Base-by-base conservation (phyloP, 108 stramenopile species). In the Nitzschia inconspicua region DNA sequence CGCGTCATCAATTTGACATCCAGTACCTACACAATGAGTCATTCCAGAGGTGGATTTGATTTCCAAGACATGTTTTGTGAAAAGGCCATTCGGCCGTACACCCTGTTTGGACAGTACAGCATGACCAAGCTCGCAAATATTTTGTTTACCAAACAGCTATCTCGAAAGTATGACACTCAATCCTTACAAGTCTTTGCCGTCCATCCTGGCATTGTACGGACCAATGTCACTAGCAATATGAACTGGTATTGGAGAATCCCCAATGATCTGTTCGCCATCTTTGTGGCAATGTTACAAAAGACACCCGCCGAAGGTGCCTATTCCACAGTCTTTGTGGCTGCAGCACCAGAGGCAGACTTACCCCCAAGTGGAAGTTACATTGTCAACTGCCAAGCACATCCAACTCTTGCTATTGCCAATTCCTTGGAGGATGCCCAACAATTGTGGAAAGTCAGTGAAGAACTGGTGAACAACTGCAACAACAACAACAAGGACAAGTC, bases 161-260 rank as follows among this genome's bases (percentile, higher is more conserved):
- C 65, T 3, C 42, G 69, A 42, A 36, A 78, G 24, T 83, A 84
- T 44, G 48, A 58, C 26, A 47, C 59, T 6, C 22, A 37, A 44
- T 32, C 53, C 5, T 52, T 72, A 29, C 35, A 57, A 19, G 47
- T 57, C 43, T 81, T 66, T 60, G 79, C 80, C 14, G 69, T 93
- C n/a, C 91, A 95, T 77, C 94, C 94, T 25, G 94, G 94, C 9
- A 47, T 92, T 39, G 94, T 95, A 1, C 81, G 89, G 27, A 95
- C 94, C 39, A 88, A 95, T 58, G 86, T 95, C 3, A 75, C 77
- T 2, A 70, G 88, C 27, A 75, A 91, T 59, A 93, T 95, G 94
- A 83, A 82, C 5, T 85, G 81, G 85, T 82, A 78, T 49, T 60
- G 89, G 43, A 82, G 72, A 36, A 68, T 76, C 47, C 74, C 79